Evolutionary conservation across 2,329 filamentous ascomycete genomes (phyloP).

Genomic region (Diaporthe ilicicola): DNA sequence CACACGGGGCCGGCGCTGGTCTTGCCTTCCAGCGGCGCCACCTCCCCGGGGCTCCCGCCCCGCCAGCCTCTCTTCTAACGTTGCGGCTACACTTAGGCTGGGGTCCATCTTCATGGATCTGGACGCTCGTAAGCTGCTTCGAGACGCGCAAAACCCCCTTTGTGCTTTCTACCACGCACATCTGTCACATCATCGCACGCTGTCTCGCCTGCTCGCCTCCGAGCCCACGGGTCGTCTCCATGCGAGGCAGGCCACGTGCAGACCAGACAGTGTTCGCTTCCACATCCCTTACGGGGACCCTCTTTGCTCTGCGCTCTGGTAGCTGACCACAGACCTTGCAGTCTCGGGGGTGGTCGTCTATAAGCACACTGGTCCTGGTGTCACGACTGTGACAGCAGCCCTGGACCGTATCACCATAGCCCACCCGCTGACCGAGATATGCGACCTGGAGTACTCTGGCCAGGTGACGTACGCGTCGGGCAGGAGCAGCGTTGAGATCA

Average conservation of each 20-base stretch:
- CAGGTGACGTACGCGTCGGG: conserved; percentile 74
- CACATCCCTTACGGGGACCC: too few species aligned
- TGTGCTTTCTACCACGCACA: too few species aligned
- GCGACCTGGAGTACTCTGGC: conserved; percentile 76
- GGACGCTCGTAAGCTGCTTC: conserved; percentile 59
- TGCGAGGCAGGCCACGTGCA: too few species aligned
- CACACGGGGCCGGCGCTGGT: too few species aligned
- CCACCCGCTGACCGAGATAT: conserved; percentile 78
- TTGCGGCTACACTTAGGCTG: conserved; percentile 52
- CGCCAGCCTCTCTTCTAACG: not conserved
- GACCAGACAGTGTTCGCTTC: too few species aligned
- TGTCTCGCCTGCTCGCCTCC: not conserved
- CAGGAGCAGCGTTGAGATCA: conserved; percentile 77
- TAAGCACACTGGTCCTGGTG: conserved; percentile 68
- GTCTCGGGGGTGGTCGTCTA: conserved; percentile 73
- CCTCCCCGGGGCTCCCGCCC: not conserved
- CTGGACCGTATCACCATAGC: conserved; percentile 65
- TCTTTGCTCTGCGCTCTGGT: not conserved
- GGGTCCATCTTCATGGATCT: conserved; percentile 83
- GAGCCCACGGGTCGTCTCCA: not conserved
- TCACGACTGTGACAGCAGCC: conserved; percentile 59
- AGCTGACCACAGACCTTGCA: not conserved
- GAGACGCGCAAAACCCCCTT: not conserved
- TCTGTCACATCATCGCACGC: too few species aligned
- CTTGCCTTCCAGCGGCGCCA: not conserved